These are phyloP conservation scores for Prunus mira DNA, from an alignment of 306 rosid genomes.

Conservation along the genomic window DNA sequence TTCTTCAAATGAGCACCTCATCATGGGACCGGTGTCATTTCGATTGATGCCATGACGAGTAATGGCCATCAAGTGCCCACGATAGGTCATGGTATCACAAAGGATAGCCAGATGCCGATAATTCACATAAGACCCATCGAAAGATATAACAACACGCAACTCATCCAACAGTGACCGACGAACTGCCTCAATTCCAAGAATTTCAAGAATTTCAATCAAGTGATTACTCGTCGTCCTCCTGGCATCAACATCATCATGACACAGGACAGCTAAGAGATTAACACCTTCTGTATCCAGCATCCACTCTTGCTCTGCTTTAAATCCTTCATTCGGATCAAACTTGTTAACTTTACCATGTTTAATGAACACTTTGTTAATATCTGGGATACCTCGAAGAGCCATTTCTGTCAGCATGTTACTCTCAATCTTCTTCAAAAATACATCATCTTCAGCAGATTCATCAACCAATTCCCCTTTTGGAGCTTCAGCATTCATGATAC, in stretches of 20 bases:
- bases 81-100: constrained; percentile 96
- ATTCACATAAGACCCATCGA: constrained; percentile 97
- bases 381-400: constrained; percentile 95
- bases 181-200: constrained; percentile 98
- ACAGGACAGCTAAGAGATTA: constrained; percentile 89
- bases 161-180: constrained; percentile 86
- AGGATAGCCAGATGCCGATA: constrained; percentile 96
- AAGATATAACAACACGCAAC: constrained; percentile 90
- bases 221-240: constrained; percentile 92
- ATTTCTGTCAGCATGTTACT: constrained; percentile 98
- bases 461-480: constrained; percentile 89
- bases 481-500: constrained; percentile 96
- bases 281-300: constrained; percentile 98
- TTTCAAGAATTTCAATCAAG: constrained; percentile 94
- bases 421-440: constrained; percentile 90
- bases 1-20: constrained; percentile 98
- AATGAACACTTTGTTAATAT: constrained; percentile 89
- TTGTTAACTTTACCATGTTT: constrained; percentile 76
- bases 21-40: constrained; percentile 98
- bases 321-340: constrained; percentile 81
- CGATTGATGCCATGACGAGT: constrained; percentile 97
- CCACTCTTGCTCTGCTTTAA: constrained; percentile 93
- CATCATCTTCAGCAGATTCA: constrained; percentile 97
- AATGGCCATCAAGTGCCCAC: constrained; percentile 98
- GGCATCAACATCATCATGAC: constrained; percentile 93